Evolutionary conservation across 148 eudicot species (phyloP).

Genomic region (Cornus kousa): DNA sequence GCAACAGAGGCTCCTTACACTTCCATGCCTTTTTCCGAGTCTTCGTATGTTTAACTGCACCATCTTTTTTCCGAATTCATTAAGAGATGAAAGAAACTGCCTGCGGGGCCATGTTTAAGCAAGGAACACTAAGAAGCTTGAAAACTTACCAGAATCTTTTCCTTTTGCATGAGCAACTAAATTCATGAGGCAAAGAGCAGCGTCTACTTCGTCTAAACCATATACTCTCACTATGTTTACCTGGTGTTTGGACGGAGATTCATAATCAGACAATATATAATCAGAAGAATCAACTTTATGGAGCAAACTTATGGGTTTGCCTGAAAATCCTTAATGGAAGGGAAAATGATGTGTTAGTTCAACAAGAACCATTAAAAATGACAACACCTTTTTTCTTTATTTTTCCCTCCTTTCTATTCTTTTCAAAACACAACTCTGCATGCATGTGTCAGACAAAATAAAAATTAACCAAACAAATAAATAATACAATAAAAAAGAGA

Average conservation of each 20-base stretch:
- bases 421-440: neutral
- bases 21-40: slow-evolving; percentile 27
- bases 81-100: neutral
- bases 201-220: slow-evolving; percentile 40
- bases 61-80: slow-evolving; percentile 5
- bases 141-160: slow-evolving; percentile 20
- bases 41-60: slow-evolving; percentile 24
- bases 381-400: neutral
- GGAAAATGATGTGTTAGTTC: neutral
- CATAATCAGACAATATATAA: neutral
- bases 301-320: neutral
- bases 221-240: slow-evolving; percentile 51
- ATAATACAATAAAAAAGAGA: too few relatives aligned
- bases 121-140: slow-evolving; percentile 2
- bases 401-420: neutral
- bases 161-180: slow-evolving; percentile 24
- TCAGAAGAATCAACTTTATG: neutral
- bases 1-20: slow-evolving; percentile 24
- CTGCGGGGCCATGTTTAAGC: neutral
- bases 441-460: neutral
- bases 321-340: too few relatives aligned
- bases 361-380: neutral
- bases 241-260: slow-evolving; percentile 12
- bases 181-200: slow-evolving; percentile 44
- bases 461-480: too few relatives aligned